Evolutionary conservation across 2,329 filamentous ascomycete species (phyloP), one percentile per base, ranked within the genome.

Genomic region (Talaromyces sp.): DNA sequence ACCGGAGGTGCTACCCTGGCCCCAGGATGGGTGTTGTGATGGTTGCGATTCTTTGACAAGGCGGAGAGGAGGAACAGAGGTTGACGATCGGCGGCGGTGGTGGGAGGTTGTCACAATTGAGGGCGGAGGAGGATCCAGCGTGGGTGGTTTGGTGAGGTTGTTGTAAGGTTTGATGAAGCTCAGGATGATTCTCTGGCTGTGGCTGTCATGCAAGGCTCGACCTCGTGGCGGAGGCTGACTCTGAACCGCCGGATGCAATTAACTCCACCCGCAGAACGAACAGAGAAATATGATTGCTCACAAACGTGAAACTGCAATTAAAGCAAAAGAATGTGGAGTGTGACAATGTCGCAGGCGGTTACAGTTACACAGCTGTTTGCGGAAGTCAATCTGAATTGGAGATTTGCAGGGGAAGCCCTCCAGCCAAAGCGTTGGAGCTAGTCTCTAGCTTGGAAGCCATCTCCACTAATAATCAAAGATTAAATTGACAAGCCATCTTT

Each of bases 1-100:
- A 50, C 71, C 68, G 64, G 72, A 73, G 62, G 70, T 69, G 66
- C 69, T 67, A 31, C 70, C 71, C 65, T 67, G 59, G 50, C 56
- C 57, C 45, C 61, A 56, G 69, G 71, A 65, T 6, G 33, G 33
- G 22, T 37, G 33, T 39, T 13, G 33, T 2, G 43, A 47, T 22
- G 19, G 33, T 8, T 56, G 52, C 13, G 59, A 43, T 9, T 66
- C 59, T 49, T 74, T 78, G 70, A 68, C 70, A 68, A 70, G 76
- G 68, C 70, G 71, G 68, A 65, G 74, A 62, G 39, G 83, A 82
- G 64, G 83, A 84, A 74, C 81, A 81, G 71, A 83, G 78, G 71
- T 83, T 79, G 71, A 78, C 60, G 78, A 78, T 25, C 76, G 73
- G 65, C 77, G 73, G 58, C 76, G 74, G 61, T 75, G 74, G 69